Evolutionary conservation across 164 flowering plant species (phyloP).

Genomic region (grape (Vitis vinifera)): ASM3070453v1 NC_081815.1:7023001-7023500

Average conservation of each 20-base stretch:
- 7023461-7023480: background rate
- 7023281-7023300: constrained; percentile 98
- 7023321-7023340: constrained; percentile 93
- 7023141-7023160: constrained; percentile 95
- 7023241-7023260: constrained; percentile 1
- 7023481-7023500: background rate
- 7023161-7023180: constrained; percentile 93
- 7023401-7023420: constrained; percentile 64
- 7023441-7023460: background rate
- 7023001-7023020: constrained; percentile 59
- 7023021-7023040: background rate
- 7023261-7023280: constrained; percentile 75
- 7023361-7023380: constrained; percentile 96
- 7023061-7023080: background rate
- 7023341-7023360: constrained; percentile 94
- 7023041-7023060: background rate
- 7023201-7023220: background rate
- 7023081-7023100: constrained; percentile 39
- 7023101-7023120: constrained; percentile 91
- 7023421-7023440: background rate
- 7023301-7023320: constrained; percentile 93
- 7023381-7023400: constrained; percentile 83
- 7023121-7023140: constrained; percentile 98
- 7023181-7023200: constrained; percentile 98
- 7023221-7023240: background rate